Percentiles rank a stretch among this genome's conserved stretches.
Conservation (phyloP, 176 grass and related monocot genomes). For the Raddia distichophylla region DNA sequence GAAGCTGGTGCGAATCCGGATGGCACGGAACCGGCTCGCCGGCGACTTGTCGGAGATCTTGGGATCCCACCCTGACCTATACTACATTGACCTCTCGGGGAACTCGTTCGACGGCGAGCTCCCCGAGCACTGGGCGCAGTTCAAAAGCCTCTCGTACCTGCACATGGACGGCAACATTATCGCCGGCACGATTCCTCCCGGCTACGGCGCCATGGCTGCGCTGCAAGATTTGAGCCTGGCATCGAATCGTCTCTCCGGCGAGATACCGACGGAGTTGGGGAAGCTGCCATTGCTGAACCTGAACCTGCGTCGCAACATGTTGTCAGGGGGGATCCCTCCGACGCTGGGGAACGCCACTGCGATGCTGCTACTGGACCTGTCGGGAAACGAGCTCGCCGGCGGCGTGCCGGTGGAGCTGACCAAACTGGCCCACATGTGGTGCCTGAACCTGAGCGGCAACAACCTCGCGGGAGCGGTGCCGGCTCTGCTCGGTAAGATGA, state of each 20-base stretch:
- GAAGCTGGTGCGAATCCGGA: conserved; percentile 41
- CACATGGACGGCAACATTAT: conserved; percentile 66
- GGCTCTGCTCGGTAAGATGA: conserved; percentile 52
- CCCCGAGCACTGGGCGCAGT: conserved; percentile 51
- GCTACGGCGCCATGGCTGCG: conserved; percentile 36
- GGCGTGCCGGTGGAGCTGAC: conserved; percentile 54
- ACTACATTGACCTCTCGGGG: conserved; percentile 59
- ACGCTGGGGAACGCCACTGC: conserved; percentile 28
- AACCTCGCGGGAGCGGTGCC: conserved; percentile 59
- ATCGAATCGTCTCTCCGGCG: conserved; percentile 52
- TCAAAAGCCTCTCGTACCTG: conserved; percentile 56
- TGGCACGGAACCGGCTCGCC: conserved; percentile 54
- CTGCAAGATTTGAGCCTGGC: conserved; percentile 61
- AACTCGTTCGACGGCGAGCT: conserved; percentile 61
- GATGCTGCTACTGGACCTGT: conserved; percentile 62
- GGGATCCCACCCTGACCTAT: conserved; percentile 58
- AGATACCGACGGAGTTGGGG: conserved; percentile 57
- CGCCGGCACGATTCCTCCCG: conserved; percentile 56
- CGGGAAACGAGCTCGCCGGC: conserved; percentile 56
- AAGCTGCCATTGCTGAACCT: conserved; percentile 52
- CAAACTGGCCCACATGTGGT: conserved; percentile 42
- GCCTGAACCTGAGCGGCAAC: conserved; percentile 72
- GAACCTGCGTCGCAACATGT: conserved; percentile 61
- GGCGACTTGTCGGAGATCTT: conserved; percentile 62
- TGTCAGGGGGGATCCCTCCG: conserved; percentile 53